Percentiles rank a stretch among this genome's conserved stretches.
Conservation (phyloP, 176 grass and related monocot species). For the Elymus sibiricus region DNA sequence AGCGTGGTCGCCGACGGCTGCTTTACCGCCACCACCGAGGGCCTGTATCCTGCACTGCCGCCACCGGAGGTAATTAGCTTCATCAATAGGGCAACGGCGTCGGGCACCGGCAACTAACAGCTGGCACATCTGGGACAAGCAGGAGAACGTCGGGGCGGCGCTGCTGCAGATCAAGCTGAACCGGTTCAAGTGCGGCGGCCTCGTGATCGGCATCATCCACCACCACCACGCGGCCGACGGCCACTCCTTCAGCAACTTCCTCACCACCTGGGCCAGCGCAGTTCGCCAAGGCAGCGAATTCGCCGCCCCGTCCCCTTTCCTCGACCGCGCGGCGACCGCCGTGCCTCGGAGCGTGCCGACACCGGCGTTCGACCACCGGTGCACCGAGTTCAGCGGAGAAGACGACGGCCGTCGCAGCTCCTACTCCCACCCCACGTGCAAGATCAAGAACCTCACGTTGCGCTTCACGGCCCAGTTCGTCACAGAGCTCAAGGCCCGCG, state of each 20-base stretch:
- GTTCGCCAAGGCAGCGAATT: neutral
- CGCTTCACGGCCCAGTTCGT: neutral
- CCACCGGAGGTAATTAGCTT: neutral
- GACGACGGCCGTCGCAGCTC: neutral
- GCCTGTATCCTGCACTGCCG: neutral
- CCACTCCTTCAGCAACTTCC: neutral
- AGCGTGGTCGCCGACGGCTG: neutral
- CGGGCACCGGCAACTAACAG: neutral
- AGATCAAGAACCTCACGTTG: neutral
- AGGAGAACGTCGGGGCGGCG: neutral
- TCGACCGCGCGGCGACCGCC: neutral
- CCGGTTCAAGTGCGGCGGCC: neutral
- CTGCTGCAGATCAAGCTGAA: neutral
- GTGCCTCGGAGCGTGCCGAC: neutral
- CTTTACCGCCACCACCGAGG: neutral
- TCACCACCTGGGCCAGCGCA: neutral
- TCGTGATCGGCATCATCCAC: neutral
- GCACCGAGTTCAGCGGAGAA: neutral
- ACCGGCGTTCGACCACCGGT: neutral
- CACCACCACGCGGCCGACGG: neutral
- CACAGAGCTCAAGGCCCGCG: neutral
- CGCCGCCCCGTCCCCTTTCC: neutral
- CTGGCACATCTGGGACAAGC: neutral
- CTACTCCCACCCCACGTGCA: neutral
- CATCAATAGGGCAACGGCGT: neutral